These are phyloP conservation scores for Xylaria venustula DNA, from an alignment of 495 filamentous ascomycete genomes.

Conservation along the genomic window DNA sequence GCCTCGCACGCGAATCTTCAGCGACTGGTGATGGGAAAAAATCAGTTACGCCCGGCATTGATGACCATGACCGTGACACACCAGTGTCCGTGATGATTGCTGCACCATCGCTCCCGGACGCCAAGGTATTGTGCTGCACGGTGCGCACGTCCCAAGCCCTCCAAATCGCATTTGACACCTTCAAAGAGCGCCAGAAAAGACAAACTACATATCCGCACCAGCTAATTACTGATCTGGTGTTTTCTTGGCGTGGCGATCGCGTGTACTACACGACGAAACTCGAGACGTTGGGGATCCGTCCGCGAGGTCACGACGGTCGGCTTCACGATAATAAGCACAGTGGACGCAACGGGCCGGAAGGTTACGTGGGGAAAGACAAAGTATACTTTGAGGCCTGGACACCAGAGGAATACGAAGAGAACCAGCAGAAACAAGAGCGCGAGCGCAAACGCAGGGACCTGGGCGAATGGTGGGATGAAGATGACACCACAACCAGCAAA, in stretches of 20 bases:
- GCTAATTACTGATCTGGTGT: slow-evolving; percentile 39
- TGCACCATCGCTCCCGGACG: slow-evolving; percentile 60
- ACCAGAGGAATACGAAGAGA: slow-evolving; percentile 53
- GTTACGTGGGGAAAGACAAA: slow-evolving; percentile 36
- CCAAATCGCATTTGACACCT: slow-evolving; percentile 62
- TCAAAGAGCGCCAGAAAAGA: slow-evolving; percentile 50
- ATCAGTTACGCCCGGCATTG: neutral
- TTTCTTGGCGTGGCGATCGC: slow-evolving; percentile 76
- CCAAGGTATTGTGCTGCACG: slow-evolving; percentile 63
- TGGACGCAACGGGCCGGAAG: slow-evolving; percentile 19
- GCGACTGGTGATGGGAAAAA: slow-evolving; percentile 10
- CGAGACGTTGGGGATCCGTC: slow-evolving; percentile 58
- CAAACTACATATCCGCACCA: slow-evolving; percentile 52
- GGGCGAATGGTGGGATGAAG: slow-evolving; percentile 24
- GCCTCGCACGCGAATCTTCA: slow-evolving; percentile 19
- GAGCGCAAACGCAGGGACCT: slow-evolving; percentile 26
- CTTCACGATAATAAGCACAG: slow-evolving; percentile 29
- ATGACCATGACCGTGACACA: slow-evolving; percentile 11
- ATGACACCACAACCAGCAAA: neutral
- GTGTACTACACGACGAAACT: slow-evolving; percentile 74
- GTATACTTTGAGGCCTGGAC: slow-evolving; percentile 76
- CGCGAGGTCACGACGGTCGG: slow-evolving; percentile 35
- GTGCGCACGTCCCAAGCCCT: slow-evolving; percentile 64
- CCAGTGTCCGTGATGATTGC: slow-evolving; percentile 70
- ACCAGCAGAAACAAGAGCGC: slow-evolving; percentile 38